phyloP scores from a whole-genome alignment of 2,329 filamentous ascomycete genomes.

The Calonectria montana region DNA sequence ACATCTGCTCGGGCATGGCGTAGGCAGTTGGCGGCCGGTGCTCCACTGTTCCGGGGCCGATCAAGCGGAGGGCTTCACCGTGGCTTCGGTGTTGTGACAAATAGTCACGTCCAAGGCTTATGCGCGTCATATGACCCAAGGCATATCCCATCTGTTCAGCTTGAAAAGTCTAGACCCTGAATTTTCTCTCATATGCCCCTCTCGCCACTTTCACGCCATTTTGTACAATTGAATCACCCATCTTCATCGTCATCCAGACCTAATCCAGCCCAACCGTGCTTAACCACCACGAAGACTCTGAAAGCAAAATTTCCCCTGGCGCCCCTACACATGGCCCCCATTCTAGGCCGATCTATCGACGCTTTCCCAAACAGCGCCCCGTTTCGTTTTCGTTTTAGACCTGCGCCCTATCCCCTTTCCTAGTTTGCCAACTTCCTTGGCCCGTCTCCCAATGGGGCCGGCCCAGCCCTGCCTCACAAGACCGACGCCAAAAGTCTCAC shows the following conservation, averaged over 20 bases:
- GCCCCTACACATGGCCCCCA: neutral
- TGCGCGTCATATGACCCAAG: neutral
- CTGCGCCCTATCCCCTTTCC: neutral
- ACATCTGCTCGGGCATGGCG: neutral
- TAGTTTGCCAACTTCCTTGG: slow-evolving; percentile 12
- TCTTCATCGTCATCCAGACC: neutral
- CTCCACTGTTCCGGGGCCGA: slow-evolving; percentile 5
- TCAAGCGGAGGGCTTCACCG: neutral
- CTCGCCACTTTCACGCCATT: neutral
- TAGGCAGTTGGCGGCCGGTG: neutral
- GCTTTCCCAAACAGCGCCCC: neutral
- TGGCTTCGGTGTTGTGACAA: neutral
- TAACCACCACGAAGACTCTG: slow-evolving; percentile 3
- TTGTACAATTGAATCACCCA: neutral
- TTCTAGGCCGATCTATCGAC: slow-evolving; percentile 1
- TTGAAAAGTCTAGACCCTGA: neutral
- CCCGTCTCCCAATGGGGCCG: slow-evolving; percentile 26
- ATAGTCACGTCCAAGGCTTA: neutral
- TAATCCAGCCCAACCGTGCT: slow-evolving; percentile 16
- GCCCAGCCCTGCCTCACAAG: slow-evolving; percentile 33
- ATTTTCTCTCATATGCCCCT: neutral
- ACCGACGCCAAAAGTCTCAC: slow-evolving; percentile 12
- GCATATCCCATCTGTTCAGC: neutral
- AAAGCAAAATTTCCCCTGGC: neutral
- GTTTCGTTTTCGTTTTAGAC: neutral